Conservation (phyloP, 176 grass and related monocot species). For the Melocanna baccifera region DNA sequence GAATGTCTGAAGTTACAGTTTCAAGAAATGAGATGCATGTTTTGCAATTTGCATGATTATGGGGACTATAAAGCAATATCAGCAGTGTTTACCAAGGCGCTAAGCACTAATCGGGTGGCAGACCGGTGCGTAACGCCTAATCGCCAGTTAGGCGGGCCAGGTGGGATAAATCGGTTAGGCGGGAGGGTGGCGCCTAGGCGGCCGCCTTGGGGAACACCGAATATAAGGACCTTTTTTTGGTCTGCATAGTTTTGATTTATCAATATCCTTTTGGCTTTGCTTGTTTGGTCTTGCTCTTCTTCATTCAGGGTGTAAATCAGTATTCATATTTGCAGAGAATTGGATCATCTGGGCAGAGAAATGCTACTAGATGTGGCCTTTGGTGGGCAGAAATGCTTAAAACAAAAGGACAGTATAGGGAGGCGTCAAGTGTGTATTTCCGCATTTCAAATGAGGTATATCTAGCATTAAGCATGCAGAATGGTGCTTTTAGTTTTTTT, state of each 20-base stretch:
- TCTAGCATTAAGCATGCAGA: conserved; percentile 4
- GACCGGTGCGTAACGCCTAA: no score
- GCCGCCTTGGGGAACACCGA: neutral
- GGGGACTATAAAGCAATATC: neutral
- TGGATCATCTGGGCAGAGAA: conserved; percentile 78
- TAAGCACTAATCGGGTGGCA: no score
- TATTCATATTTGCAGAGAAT: conserved; percentile 64
- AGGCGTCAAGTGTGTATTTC: conserved; percentile 85
- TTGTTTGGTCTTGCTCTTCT: conserved; percentile 23
- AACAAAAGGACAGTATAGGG: conserved; percentile 73
- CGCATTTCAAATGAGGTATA: conserved; percentile 93
- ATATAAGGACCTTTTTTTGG: neutral
- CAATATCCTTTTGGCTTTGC: neutral
- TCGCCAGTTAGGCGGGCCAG: no score
- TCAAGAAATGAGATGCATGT: neutral
- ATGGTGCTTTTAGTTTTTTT: neutral
- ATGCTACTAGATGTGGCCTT: conserved; percentile 92
- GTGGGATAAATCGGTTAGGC: no score
- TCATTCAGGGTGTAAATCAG: neutral
- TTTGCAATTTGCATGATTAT: conserved; percentile 3
- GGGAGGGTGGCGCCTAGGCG: no score
- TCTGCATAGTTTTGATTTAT: conserved; percentile 4
- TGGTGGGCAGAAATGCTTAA: conserved; percentile 99
- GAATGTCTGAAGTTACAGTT: neutral
- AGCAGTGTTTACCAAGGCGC: neutral